Evolutionary conservation across 441 rosid genomes (phyloP).

Genomic region (Flueggea neowawraea): DNA sequence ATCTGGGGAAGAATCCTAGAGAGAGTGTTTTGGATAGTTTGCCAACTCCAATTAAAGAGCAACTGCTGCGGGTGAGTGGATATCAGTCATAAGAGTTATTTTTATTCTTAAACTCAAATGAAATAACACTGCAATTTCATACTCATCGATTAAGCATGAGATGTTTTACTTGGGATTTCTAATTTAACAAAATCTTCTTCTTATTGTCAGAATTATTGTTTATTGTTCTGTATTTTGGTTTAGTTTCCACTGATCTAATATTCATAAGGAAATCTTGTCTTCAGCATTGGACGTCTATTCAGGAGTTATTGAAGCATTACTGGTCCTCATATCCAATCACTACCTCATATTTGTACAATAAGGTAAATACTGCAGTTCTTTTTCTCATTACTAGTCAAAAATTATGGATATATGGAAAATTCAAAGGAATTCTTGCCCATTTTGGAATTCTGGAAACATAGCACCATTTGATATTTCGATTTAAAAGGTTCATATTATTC

Average conservation of each 20-base stretch:
- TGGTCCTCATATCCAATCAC: conserved; percentile 99
- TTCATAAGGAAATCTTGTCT: conserved; percentile 22
- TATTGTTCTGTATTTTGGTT: conserved; percentile 10
- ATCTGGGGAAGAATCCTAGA: conserved; percentile 45
- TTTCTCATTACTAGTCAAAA: neutral
- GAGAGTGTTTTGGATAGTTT: conserved; percentile 76
- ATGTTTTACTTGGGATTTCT: conserved; percentile 6
- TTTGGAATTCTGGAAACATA: too few species aligned
- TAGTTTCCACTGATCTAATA: conserved; percentile 12
- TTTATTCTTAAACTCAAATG: too few species aligned
- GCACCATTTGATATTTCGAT: too few species aligned
- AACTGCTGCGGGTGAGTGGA: conserved; percentile 72
- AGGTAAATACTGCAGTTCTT: conserved; percentile 40
- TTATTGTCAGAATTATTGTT: conserved; percentile 7
- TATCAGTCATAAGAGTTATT: neutral
- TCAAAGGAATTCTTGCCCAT: too few species aligned
- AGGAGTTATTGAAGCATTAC: conserved; percentile 78
- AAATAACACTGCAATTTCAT: too few species aligned
- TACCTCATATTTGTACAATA: conserved; percentile 57
- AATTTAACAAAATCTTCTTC: neutral
- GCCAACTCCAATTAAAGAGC: conserved; percentile 64
- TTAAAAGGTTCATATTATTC: too few species aligned
- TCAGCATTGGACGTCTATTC: conserved; percentile 86
- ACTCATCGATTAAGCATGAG: neutral
- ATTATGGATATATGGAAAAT: too few species aligned